A percentile compares a stretch with the other conserved stretches of the same genome.
phyloP scores from a whole-genome alignment of 208 protist species.

The Strigomonas galati region DNA sequence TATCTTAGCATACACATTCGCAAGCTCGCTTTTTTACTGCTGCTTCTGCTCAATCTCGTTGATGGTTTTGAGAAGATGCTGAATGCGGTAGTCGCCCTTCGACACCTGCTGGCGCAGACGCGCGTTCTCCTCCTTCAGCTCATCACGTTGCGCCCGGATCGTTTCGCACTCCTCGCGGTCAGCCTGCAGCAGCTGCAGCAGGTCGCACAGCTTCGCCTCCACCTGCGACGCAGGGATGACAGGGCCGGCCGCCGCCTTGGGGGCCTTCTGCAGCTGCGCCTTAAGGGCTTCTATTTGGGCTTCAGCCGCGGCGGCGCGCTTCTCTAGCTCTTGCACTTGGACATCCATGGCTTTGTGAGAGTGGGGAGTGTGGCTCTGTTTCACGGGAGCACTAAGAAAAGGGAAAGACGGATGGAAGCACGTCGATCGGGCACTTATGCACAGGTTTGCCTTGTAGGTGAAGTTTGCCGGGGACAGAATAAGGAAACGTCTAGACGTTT shows the following conservation, averaged over 20 bases:
- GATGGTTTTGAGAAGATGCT: slow-evolving; percentile 84
- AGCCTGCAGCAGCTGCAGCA: slow-evolving; percentile 57
- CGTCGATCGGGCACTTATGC: too few species aligned
- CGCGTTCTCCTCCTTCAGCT: slow-evolving; percentile 74
- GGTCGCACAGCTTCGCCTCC: slow-evolving; percentile 40
- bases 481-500: too few species aligned
- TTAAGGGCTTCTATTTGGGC: slow-evolving; percentile 42
- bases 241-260: slow-evolving; percentile 1
- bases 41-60: slow-evolving; percentile 49
- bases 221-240: slow-evolving; percentile 17
- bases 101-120: slow-evolving; percentile 50
- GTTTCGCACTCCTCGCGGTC: slow-evolving; percentile 78
- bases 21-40: slow-evolving; percentile 5
- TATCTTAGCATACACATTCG: neutral
- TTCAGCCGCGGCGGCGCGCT: slow-evolving; percentile 44
- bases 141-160: slow-evolving; percentile 71
- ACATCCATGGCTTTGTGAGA: neutral
- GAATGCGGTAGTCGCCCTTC: slow-evolving; percentile 81
- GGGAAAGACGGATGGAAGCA: neutral
- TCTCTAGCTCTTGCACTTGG: slow-evolving; percentile 44
- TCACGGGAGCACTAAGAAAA: neutral
- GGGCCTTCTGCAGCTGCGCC: slow-evolving; percentile 17
- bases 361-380: neutral
- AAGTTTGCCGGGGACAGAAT: too few species aligned
- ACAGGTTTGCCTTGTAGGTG: too few species aligned